phyloP scores from a whole-genome alignment of 192 early-diverging fungal species.

The Entrophospora sp. region DNA sequence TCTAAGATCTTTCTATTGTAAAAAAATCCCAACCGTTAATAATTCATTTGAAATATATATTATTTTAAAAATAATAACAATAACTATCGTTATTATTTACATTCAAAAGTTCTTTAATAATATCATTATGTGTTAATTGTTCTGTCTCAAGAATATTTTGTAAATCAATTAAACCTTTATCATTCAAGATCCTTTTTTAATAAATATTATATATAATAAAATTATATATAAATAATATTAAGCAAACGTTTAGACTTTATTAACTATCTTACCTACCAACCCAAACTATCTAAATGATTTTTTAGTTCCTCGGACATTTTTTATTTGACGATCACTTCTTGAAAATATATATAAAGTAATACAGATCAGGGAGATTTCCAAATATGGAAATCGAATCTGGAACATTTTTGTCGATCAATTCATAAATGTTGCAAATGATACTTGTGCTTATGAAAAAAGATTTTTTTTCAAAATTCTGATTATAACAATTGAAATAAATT shows the following conservation, averaged over 20 bases:
- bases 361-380: no score
- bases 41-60: neutral
- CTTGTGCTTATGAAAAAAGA: no score
- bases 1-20: neutral
- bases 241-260: no score
- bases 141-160: neutral
- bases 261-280: neutral
- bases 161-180: neutral
- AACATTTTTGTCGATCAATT: no score
- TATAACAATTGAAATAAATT: no score
- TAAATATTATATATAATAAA: neutral
- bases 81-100: neutral
- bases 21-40: no score
- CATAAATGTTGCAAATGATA: no score
- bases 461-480: no score
- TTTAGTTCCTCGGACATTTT: neutral
- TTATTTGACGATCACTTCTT: neutral
- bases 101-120: constrained; percentile 1
- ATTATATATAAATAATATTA: neutral
- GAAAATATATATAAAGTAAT: no score
- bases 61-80: neutral
- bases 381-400: no score
- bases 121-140: neutral
- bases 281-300: neutral
- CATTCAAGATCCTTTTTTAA: neutral